phyloP scores from a whole-genome alignment of 768 basidiomycete genomes.

The Lentinula guzmanii region DNA sequence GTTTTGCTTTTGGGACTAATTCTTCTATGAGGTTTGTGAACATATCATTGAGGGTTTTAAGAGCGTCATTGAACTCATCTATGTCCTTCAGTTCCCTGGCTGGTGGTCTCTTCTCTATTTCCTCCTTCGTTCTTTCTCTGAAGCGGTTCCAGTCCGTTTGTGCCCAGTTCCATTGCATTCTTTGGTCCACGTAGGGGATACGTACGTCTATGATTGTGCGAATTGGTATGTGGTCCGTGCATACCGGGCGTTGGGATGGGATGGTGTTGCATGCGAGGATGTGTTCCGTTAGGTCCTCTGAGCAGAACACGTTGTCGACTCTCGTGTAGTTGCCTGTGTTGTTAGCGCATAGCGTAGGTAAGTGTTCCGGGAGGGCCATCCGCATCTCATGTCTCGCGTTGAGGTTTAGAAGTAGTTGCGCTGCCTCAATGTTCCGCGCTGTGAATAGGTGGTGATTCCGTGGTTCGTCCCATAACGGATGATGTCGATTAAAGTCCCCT shows the following conservation, averaged over 20 bases:
- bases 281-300: slow-evolving; percentile 9
- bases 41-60: background rate
- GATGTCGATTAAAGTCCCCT: slow-evolving; percentile 36
- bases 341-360: slow-evolving; percentile 25
- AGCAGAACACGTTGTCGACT: slow-evolving; percentile 38
- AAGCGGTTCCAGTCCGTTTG: background rate
- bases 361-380: background rate
- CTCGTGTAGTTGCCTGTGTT: slow-evolving; percentile 26
- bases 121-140: background rate
- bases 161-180: background rate
- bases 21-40: background rate
- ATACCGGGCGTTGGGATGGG: background rate
- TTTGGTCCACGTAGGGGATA: background rate
- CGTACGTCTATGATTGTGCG: background rate
- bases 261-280: slow-evolving; percentile 7
- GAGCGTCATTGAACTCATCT: background rate
- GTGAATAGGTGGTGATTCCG: slow-evolving; percentile 30
- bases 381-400: background rate
- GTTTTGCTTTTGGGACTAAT: background rate
- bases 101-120: background rate
- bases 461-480: slow-evolving; percentile 31
- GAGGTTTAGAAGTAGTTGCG: slow-evolving; percentile 13
- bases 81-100: background rate
- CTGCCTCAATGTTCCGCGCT: slow-evolving; percentile 9
- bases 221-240: background rate